Evolutionary conservation across 2,329 filamentous ascomycete species (phyloP).

Genomic region (Colletotrichum truncatum): DNA sequence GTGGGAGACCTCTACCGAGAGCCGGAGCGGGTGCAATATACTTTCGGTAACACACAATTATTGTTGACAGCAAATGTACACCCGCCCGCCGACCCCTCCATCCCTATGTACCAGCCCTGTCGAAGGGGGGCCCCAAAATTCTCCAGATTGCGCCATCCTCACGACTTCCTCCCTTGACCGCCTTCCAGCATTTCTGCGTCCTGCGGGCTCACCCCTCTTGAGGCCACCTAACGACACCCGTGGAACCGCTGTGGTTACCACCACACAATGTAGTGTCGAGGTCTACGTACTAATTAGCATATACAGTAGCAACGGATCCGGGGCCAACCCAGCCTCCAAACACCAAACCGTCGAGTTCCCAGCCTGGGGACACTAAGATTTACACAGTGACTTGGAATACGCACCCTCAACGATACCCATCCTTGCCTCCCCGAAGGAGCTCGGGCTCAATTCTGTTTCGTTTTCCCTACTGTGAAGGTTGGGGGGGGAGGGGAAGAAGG

Average conservation of each 20-base stretch:
- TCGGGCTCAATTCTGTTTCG: constrained; percentile 2
- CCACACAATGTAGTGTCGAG: constrained; percentile 2
- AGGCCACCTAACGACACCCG: constrained; percentile 13
- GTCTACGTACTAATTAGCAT: neutral
- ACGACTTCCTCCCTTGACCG: constrained; percentile 25
- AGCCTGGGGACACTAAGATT: neutral
- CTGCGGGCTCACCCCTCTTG: neutral
- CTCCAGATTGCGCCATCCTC: constrained; percentile 31
- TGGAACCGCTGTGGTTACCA: neutral
- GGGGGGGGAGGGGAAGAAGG: too few relatives aligned
- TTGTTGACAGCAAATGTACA: neutral
- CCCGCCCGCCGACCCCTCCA: constrained; percentile 21
- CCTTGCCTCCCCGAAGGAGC: constrained; percentile 8
- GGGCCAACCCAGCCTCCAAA: neutral
- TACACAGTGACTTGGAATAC: constrained; percentile 19
- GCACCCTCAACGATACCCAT: neutral
- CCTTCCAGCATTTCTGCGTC: constrained; percentile 18
- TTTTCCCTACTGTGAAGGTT: neutral
- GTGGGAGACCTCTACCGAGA: constrained; percentile 24
- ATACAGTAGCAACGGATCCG: neutral
- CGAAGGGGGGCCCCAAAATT: constrained; percentile 25
- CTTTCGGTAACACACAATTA: neutral
- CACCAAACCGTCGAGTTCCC: too few relatives aligned
- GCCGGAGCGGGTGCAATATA: constrained; percentile 16
- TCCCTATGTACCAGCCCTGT: constrained; percentile 25